A percentile compares a stretch with the other conserved stretches of the same genome.
Evolutionary conservation across 2,329 filamentous ascomycete species (phyloP).

Genomic region (Canariomyces notabilis): DNA sequence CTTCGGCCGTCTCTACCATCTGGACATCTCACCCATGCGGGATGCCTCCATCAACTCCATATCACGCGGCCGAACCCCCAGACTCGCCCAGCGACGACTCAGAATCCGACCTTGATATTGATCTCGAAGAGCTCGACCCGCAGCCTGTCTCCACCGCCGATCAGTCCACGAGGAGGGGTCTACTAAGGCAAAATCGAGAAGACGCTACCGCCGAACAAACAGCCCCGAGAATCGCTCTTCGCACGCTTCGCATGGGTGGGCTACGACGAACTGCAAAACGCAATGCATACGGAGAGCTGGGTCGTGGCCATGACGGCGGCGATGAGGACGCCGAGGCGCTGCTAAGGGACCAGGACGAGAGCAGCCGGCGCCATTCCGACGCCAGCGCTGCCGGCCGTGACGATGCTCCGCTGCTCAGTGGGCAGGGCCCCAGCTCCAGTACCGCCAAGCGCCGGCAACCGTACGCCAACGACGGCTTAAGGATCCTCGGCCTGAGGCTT

Average conservation of each 20-base stretch:
- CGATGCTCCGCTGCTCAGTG: constrained; percentile 66
- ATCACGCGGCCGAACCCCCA: constrained; percentile 55
- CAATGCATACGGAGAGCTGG: constrained; percentile 56
- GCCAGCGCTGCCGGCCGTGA: constrained; percentile 59
- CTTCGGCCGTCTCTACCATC: not conserved
- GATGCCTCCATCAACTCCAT: constrained; percentile 52
- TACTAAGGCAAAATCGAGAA: constrained; percentile 51
- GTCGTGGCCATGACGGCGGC: constrained; percentile 48
- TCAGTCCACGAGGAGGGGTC: constrained; percentile 29
- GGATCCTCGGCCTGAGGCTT: constrained; percentile 51
- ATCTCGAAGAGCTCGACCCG: constrained; percentile 76
- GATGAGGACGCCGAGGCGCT: constrained; percentile 65
- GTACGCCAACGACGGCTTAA: constrained; percentile 38
- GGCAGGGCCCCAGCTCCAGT: constrained; percentile 25
- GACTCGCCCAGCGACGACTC: constrained; percentile 63
- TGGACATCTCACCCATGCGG: constrained; percentile 8
- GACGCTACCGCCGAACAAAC: constrained; percentile 39
- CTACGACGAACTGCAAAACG: constrained; percentile 53
- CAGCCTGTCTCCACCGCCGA: constrained; percentile 34
- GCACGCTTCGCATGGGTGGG: constrained; percentile 63
- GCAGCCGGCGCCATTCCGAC: constrained; percentile 53
- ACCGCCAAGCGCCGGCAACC: constrained; percentile 33
- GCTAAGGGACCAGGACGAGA: constrained; percentile 56
- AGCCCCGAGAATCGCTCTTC: constrained; percentile 62
- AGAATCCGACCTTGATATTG: constrained; percentile 73